Conservation (phyloP, 2,329 filamentous ascomycete species). For the Colletotrichum echinochloae region DNA sequence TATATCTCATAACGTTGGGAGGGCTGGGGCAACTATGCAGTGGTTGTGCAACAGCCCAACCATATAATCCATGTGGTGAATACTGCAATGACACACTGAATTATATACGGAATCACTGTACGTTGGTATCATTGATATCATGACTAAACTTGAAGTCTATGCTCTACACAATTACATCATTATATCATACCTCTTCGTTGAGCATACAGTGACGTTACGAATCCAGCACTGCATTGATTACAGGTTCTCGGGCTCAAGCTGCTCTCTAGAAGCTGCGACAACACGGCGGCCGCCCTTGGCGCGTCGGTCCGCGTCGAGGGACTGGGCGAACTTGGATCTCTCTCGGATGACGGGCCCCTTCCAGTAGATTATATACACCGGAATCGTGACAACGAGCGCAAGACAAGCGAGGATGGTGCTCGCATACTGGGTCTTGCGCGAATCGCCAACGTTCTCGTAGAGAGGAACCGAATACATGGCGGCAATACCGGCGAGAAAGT, state of each 20-base stretch:
- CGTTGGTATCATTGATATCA: background rate
- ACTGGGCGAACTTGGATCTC: constrained; percentile 40
- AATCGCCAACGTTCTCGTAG: constrained; percentile 57
- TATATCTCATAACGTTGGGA: no score
- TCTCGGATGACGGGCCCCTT: constrained; percentile 37
- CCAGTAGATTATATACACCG: constrained; percentile 41
- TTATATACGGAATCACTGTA: background rate
- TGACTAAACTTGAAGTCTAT: background rate
- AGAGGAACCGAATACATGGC: constrained; percentile 70
- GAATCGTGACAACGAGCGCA: constrained; percentile 31
- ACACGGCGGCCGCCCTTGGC: constrained; percentile 28
- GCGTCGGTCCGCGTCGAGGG: constrained; percentile 23
- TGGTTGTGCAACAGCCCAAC: no score
- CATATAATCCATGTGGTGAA: no score
- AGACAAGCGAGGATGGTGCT: constrained; percentile 65
- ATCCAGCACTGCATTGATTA: background rate
- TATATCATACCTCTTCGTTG: background rate
- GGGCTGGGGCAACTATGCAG: no score
- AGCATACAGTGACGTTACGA: background rate
- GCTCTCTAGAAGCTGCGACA: constrained; percentile 15
- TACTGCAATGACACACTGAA: background rate
- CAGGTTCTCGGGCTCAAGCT: constrained; percentile 24
- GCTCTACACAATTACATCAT: no score
- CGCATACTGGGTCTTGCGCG: constrained; percentile 62
- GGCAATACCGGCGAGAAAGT: constrained; percentile 73